These are phyloP conservation scores for Ogataea methylovora DNA, from an alignment of 805 yeast species.

Conservation along the genomic window DNA sequence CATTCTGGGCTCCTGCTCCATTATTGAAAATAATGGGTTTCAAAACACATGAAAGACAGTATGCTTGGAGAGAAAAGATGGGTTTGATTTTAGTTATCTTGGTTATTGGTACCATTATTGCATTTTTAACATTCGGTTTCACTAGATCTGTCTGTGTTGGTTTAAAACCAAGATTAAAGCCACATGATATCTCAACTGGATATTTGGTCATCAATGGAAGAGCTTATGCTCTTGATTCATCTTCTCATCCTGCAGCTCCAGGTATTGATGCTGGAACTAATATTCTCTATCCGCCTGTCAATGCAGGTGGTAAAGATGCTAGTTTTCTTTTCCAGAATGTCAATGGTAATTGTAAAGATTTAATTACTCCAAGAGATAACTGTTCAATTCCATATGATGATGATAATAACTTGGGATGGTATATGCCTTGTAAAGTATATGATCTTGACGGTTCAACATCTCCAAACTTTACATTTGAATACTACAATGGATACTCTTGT, in stretches of 20 bases:
- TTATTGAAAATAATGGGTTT: constrained; percentile 67
- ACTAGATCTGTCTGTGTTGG: constrained; percentile 71
- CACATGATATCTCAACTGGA: constrained; percentile 51
- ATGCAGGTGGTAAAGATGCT: constrained; percentile 86
- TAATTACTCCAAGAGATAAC: constrained; percentile 62
- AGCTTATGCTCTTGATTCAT: constrained; percentile 62
- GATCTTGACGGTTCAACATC: constrained; percentile 63
- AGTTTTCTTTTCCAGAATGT: constrained; percentile 85
- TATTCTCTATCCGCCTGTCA: constrained; percentile 73
- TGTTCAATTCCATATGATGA: constrained; percentile 63
- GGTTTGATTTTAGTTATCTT: constrained; percentile 74
- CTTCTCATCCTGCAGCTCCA: constrained; percentile 73
- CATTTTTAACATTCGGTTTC: constrained; percentile 85
- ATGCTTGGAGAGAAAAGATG: constrained; percentile 96
- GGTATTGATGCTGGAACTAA: constrained; percentile 69
- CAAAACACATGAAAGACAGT: constrained; percentile 71
- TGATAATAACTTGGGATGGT: constrained; percentile 76
- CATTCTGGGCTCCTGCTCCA: constrained; percentile 91
- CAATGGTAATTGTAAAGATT: constrained; percentile 78
- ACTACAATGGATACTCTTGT: constrained; percentile 85
- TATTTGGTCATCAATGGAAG: constrained; percentile 75
- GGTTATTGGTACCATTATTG: constrained; percentile 68
- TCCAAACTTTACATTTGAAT: constrained; percentile 55
- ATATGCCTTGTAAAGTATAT: constrained; percentile 83
- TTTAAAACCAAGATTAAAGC: constrained; percentile 41